Percentiles rank a stretch among this genome's conserved stretches.
These are phyloP conservation scores for Podospora tetraspora DNA, from an alignment of 495 filamentous ascomycete species.

Conservation along the genomic window DNA sequence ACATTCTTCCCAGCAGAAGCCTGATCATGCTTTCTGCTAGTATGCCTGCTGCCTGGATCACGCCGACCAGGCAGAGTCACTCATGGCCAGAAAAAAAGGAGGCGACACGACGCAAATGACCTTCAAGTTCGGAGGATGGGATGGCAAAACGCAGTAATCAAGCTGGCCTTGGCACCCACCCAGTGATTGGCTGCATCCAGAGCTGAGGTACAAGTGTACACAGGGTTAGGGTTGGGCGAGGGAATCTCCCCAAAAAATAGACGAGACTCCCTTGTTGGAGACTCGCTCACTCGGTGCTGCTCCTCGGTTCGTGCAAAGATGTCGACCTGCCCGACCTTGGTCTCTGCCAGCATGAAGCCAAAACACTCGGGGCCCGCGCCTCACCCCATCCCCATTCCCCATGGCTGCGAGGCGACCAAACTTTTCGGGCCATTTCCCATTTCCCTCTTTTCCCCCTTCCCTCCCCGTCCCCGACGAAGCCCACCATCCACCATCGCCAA, in stretches of 20 bases:
- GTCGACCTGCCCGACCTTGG: constrained; percentile 33
- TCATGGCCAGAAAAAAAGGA: not conserved
- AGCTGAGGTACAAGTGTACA: constrained; percentile 21
- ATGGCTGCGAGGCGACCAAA: constrained; percentile 34
- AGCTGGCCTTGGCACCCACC: constrained; percentile 3
- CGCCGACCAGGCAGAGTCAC: not conserved
- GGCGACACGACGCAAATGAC: not conserved
- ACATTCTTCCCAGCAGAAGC: not conserved
- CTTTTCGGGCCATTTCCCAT: constrained; percentile 27
- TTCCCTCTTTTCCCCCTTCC: constrained; percentile 12
- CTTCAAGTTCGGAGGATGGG: not conserved
- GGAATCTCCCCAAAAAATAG: constrained; percentile 17
- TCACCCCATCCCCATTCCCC: constrained; percentile 20
- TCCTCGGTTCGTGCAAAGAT: constrained; percentile 34
- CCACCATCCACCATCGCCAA: constrained; percentile 25
- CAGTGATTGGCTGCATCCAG: constrained; percentile 12
- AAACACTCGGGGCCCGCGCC: constrained; percentile 33
- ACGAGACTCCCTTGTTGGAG: constrained; percentile 28
- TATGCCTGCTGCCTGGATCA: not conserved
- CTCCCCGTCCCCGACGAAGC: constrained; percentile 22
- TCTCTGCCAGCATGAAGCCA: constrained; percentile 38
- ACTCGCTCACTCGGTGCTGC: constrained; percentile 25
- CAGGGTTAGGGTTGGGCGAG: constrained; percentile 28
- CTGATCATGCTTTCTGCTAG: not conserved
- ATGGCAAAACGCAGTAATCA: constrained; percentile 4